Evolutionary conservation across 805 yeast genomes (phyloP), one percentile per base, ranked within the genome.

Genomic region (Wickerhamiella domercqiae): DNA sequence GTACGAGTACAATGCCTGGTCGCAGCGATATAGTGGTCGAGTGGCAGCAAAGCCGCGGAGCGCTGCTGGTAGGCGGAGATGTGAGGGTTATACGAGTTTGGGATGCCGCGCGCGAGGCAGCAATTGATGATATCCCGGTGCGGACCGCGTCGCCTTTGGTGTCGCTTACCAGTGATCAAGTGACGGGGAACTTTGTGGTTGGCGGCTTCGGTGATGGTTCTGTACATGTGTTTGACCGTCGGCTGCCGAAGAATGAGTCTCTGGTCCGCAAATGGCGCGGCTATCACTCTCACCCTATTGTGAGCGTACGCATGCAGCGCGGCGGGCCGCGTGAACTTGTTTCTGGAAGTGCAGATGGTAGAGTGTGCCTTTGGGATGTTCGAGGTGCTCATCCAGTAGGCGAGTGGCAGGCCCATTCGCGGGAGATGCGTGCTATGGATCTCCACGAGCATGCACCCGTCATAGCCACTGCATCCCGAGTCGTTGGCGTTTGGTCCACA

Each of bases 391-490:
- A 72, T 7, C 87, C 95, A 0, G 80, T 87, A 2, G 60, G 68
- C 4, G 60, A 73, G 1, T 82, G 76, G 60, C 62, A 61, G 17
- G 78, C 79, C n/a, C 64, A 58, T 14, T 61, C 63, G 1, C 61
- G 63, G 35, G 62, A 64, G 3, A 67, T 71, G 68, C 70, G 90
- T 5, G 68, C 82, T 16, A 66, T 83, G 39, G 78, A 80, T 51
- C 72, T 82, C 4, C 98, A 90, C 59, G 98, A 90, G 51, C 98
- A 90, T 59, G 98, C 97, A 0, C 97, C 98, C 1, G 67, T 90
- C 2, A 71, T 90, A 40, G 87, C 86, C 2, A 78, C 94, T 3
- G 96, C 94, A 0, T 75, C 86, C 1, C 78, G 78, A 43, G 66
- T 70, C 25, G 73, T 84, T 13, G 77, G 81, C 32, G 59, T 90